Evolutionary conservation across 2,329 filamentous ascomycete genomes (phyloP), one percentile per base, ranked within the genome.

Genomic region (Aureobasidium sp.): DNA sequence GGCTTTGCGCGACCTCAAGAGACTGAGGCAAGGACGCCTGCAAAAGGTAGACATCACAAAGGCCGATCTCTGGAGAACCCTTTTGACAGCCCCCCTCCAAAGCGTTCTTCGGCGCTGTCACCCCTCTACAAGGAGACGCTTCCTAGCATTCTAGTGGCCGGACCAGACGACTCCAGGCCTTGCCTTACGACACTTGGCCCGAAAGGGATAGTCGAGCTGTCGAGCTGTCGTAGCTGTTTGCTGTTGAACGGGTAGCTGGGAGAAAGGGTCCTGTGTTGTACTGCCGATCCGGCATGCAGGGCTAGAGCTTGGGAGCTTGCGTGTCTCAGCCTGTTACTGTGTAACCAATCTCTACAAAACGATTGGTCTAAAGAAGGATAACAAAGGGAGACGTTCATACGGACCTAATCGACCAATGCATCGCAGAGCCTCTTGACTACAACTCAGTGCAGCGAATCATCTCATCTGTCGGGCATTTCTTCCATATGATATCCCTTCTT

Each of bases 1-100:
- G 38, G 29, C 29, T 57, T 40, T 57, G 53, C 42, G 21, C 21
- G 23, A 58, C 55, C 31, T 38, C 23, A 25, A 19, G 13, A 25
- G n/a, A n/a, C n/a, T n/a, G 13, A 57, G 31, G 54, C 43, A 57
- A 57, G 54, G 54, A 57, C 54, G 37, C 31, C 25, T 37, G 31
- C 29, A 37, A n/a, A 40, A 33, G 15, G 15, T 19, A 11, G 15
- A 37, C 19, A 27, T 19, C 6, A 31, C 27, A 33, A 23, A 35
- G 46, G 31, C 6, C 21, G 21, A 45, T 17, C 42, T 45, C 13
- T 27, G 42, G 21, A n/a, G 40, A 35, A 2, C n/a, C n/a, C n/a
- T 50, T 23, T 23, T 50, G 21, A 35, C 47, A 50, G 47, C 47
- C 31, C 47, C 47, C 33, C 35, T 38, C 49, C 21, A 40, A 13